These are phyloP conservation scores for Diutina catenulata DNA, from an alignment of 1,139 yeast genomes.

Conservation along the genomic window DNA sequence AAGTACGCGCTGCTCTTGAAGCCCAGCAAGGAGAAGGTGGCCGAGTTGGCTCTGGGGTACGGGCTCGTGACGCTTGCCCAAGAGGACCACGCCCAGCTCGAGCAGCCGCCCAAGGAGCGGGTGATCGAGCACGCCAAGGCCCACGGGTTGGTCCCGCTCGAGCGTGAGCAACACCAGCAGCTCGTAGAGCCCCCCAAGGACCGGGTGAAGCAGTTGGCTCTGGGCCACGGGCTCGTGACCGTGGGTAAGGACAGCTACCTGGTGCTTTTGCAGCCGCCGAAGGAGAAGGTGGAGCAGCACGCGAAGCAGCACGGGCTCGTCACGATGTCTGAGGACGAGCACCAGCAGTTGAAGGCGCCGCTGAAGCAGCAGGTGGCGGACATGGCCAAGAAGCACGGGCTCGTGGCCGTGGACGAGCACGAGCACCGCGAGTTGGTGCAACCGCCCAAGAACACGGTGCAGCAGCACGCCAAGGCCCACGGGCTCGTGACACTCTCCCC, in stretches of 20 bases:
- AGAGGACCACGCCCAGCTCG: too few species aligned
- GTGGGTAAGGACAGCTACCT: too few species aligned
- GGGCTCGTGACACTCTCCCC: background rate
- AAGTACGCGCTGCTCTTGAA: too few species aligned
- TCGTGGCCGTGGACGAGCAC: background rate
- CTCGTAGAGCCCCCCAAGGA: too few species aligned
- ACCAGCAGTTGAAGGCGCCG: conserved; percentile 8
- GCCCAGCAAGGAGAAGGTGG: background rate
- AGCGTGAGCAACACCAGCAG: too few species aligned
- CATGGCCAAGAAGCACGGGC: too few species aligned
- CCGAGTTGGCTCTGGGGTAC: background rate
- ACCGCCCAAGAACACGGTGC: too few species aligned
- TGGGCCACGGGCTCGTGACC: too few species aligned
- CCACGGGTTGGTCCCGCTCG: conserved; percentile 1
- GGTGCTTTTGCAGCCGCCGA: too few species aligned
- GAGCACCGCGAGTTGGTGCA: too few species aligned
- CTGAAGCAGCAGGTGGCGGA: conserved; percentile 6
- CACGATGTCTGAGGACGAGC: conserved; percentile 7
- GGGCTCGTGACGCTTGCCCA: too few species aligned
- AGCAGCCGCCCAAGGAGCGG: background rate
- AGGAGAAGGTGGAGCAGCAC: conserved; percentile 7
- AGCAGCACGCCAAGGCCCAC: background rate
- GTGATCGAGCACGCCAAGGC: background rate
- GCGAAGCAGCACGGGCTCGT: conserved; percentile 7
- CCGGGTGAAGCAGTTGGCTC: too few species aligned